Percentiles rank a stretch among this genome's conserved stretches.
These are phyloP conservation scores for Boletus subparvulus DNA, from an alignment of 768 basidiomycete genomes.

Conservation along the genomic window DNA sequence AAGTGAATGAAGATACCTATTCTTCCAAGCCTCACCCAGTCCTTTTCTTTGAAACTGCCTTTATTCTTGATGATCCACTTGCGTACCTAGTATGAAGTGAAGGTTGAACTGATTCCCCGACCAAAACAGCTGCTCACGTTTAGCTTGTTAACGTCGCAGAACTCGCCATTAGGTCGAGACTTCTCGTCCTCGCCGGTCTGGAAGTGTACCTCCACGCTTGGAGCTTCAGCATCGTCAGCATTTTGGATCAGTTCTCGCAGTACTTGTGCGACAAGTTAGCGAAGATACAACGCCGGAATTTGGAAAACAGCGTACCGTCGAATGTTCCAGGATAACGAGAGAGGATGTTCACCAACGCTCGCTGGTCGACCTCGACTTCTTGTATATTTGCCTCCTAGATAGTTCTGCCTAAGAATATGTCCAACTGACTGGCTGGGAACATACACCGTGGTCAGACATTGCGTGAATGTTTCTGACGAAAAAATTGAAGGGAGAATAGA, in stretches of 20 bases:
- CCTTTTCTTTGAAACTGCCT: slow-evolving; percentile 1
- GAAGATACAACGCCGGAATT: not conserved
- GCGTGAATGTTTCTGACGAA: not conserved
- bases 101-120: not conserved
- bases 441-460: slow-evolving; percentile 4
- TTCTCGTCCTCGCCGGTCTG: slow-evolving; percentile 22
- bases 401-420: not conserved
- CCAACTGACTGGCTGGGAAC: not conserved
- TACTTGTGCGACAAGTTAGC: slow-evolving; percentile 26
- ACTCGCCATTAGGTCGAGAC: not conserved
- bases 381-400: not conserved
- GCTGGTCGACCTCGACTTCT: slow-evolving; percentile 19
- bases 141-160: not conserved
- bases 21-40: slow-evolving; percentile 15
- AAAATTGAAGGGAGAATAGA: not conserved
- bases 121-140: not conserved
- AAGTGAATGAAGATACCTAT: slow-evolving; percentile 7
- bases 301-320: not conserved
- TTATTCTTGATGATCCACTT: slow-evolving; percentile 18
- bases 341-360: slow-evolving; percentile 16
- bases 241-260: slow-evolving; percentile 58
- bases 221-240: slow-evolving; percentile 49
- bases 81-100: slow-evolving; percentile 1
- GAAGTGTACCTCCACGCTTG: slow-evolving; percentile 37
- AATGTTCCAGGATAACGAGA: slow-evolving; percentile 18